Evolutionary conservation across 345 rosid species (phyloP), one percentile per base, ranked within the genome.

Genomic region (Noccaea caerulescens): DNA sequence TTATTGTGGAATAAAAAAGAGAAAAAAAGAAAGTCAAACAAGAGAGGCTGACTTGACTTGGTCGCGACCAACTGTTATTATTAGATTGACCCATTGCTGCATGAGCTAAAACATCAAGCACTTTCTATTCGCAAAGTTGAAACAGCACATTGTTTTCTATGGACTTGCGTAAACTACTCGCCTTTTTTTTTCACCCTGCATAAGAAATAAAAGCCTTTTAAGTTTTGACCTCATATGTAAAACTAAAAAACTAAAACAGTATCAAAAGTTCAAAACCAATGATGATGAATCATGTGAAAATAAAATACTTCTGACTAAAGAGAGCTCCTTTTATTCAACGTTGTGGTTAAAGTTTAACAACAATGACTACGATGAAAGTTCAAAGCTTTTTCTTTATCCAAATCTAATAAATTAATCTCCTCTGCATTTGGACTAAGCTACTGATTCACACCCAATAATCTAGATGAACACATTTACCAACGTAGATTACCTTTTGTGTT

Each of bases 11-110:
- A 6, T 10, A 5, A 10, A 16, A 1, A 34, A 1, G 10, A 8
- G 41, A 63, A 33, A 4, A 4, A 13, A 4, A 4, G 0, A 46
- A 41, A 45, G 34, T 67, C 69, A 55, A 68, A 52, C 27, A 16
- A 60, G 9, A 52, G 27, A 60, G 49, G 73, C 8, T 60, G 43
- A 66, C 50, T 68, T 60, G 72, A 67, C 69, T 53, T 75, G 56
- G 63, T 68, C 38, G 36, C 44, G 52, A 58, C 39, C 20, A 47
- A 73, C 72, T 30, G 38, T 73, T 57, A 14, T 61, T 41, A 52
- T 66, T 16, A 16, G 18, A 30, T 14, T 54, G 67, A 38, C 30
- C 44, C 38, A 44, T 7, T 56, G 43, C 18, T 4, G 49, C 11
- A 3, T 4, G 37, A 41, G 57, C 49, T 3, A 39, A 50, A 67